These are phyloP conservation scores for Hyphopichia homilentoma DNA, from an alignment of 805 yeast species.

Conservation along the genomic window DNA sequence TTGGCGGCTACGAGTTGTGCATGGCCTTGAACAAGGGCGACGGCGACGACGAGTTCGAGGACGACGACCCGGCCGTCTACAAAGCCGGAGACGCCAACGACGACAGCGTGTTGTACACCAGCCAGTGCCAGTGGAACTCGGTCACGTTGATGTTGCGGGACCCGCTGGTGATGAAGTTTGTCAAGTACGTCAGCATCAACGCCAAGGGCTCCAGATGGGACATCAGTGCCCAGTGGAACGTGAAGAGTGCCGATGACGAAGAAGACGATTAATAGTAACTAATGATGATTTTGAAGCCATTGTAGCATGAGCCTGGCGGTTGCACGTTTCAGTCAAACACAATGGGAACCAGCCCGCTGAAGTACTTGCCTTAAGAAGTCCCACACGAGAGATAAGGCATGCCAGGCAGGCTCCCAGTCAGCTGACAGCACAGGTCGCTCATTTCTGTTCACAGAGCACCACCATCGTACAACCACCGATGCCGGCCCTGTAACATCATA, in stretches of 20 bases:
- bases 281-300: too few relatives aligned
- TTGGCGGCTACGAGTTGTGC: slow-evolving; percentile 92
- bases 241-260: slow-evolving; percentile 45
- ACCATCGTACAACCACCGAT: too few relatives aligned
- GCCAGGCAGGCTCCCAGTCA: too few relatives aligned
- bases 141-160: slow-evolving; percentile 78
- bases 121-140: slow-evolving; percentile 81
- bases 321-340: too few relatives aligned
- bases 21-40: slow-evolving; percentile 63
- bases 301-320: too few relatives aligned
- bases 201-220: slow-evolving; percentile 97
- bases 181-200: slow-evolving; percentile 83
- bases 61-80: slow-evolving; percentile 86
- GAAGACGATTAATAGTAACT: slow-evolving; percentile 34
- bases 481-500: too few relatives aligned
- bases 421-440: too few relatives aligned
- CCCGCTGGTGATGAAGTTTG: slow-evolving; percentile 80
- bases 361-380: too few relatives aligned
- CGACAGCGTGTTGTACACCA: slow-evolving; percentile 73
- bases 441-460: too few relatives aligned
- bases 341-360: too few relatives aligned
- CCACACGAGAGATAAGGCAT: too few relatives aligned
- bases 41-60: slow-evolving; percentile 40
- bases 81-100: slow-evolving; percentile 49
- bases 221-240: slow-evolving; percentile 74